phyloP scores from a whole-genome alignment of 2,329 filamentous ascomycete genomes.

The Gnomoniopsis smithogilvyi region DNA sequence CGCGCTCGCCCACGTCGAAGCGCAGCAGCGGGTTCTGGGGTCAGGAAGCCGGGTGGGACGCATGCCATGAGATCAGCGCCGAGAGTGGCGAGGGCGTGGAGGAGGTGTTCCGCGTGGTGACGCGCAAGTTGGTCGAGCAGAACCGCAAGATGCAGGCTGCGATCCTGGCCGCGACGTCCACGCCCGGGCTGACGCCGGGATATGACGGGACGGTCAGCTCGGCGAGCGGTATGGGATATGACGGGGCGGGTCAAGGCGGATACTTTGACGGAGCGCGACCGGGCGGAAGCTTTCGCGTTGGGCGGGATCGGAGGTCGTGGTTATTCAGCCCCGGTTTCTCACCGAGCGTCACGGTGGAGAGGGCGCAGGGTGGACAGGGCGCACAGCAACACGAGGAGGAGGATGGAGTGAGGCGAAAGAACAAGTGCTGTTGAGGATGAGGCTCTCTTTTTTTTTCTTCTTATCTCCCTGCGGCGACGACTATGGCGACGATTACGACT shows the following conservation, averaged over 20 bases:
- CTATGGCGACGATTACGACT: not conserved
- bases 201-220: constrained; percentile 33
- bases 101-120: constrained; percentile 80
- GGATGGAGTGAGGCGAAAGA: constrained; percentile 13
- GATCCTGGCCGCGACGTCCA: constrained; percentile 51
- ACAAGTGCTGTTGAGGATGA: constrained; percentile 17
- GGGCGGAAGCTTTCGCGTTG: constrained; percentile 54
- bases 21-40: constrained; percentile 80
- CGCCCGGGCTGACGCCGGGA: constrained; percentile 45
- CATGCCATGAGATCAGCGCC: constrained; percentile 93
- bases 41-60: constrained; percentile 92
- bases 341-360: constrained; percentile 47
- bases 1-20: constrained; percentile 60
- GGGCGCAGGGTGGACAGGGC: constrained; percentile 22
- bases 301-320: constrained; percentile 57
- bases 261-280: constrained; percentile 51
- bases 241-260: constrained; percentile 16
- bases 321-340: constrained; percentile 54
- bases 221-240: constrained; percentile 15
- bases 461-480: not conserved
- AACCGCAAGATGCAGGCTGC: constrained; percentile 62
- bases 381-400: constrained; percentile 25
- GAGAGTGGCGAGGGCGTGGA: constrained; percentile 95
- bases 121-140: constrained; percentile 61
- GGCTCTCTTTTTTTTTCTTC: no score